Conservation (phyloP, 2,329 filamentous ascomycete species). For the Fusarium pilosicola region DNA sequence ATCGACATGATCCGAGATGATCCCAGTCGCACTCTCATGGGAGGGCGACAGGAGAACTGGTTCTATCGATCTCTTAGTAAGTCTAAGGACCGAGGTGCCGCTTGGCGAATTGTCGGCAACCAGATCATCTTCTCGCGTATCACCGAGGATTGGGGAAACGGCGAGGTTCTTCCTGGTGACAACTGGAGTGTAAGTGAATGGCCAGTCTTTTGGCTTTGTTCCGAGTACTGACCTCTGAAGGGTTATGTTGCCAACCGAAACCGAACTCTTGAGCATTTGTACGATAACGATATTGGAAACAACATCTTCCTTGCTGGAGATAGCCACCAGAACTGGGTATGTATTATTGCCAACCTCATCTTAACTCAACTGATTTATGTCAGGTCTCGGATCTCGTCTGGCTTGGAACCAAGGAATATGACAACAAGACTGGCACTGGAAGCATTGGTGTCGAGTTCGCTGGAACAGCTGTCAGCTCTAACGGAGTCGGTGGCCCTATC, state of each 20-base stretch:
- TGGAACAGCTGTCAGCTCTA: constrained; percentile 67
- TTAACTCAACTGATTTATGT: constrained; percentile 41
- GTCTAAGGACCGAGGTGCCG: constrained; percentile 71
- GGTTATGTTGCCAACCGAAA: constrained; percentile 78
- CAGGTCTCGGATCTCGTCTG: constrained; percentile 68
- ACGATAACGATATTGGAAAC: constrained; percentile 75
- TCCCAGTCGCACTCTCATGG: constrained; percentile 75
- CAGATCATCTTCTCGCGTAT: constrained; percentile 74
- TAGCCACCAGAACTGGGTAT: constrained; percentile 58
- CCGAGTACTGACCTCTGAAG: background rate
- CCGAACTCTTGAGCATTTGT: constrained; percentile 73
- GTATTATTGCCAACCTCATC: accelerated
- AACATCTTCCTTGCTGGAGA: constrained; percentile 79
- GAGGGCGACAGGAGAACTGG: constrained; percentile 78
- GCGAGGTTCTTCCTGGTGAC: constrained; percentile 43
- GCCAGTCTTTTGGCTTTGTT: accelerated
- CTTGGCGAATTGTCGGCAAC: constrained; percentile 77
- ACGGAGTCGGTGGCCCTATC: constrained; percentile 53
- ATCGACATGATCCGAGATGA: constrained; percentile 67
- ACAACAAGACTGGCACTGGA: constrained; percentile 62
- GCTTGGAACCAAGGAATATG: constrained; percentile 64
- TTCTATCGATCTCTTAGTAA: constrained; percentile 69
- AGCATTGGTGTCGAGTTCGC: constrained; percentile 72
- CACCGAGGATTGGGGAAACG: constrained; percentile 44
- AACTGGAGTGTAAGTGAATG: constrained; percentile 45